phyloP scores from a whole-genome alignment of 2,329 filamentous ascomycete species.

The Cytospora piceae region DNA sequence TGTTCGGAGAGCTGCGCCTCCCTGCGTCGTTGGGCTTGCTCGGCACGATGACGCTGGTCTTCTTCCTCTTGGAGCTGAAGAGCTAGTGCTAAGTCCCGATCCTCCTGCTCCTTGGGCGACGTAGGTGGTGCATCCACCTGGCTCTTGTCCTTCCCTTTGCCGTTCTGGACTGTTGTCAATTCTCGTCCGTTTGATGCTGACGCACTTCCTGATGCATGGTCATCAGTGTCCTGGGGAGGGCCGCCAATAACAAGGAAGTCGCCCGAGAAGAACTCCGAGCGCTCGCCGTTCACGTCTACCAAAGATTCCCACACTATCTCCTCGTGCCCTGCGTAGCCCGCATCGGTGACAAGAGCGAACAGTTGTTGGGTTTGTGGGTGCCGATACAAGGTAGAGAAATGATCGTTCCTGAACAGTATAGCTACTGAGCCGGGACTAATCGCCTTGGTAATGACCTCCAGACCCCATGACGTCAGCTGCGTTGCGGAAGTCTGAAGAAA shows the following conservation, averaged over 20 bases:
- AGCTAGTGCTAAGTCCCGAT: slow-evolving; percentile 84
- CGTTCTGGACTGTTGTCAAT: slow-evolving; percentile 61
- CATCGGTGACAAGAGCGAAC: slow-evolving; percentile 87
- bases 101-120: slow-evolving; percentile 68
- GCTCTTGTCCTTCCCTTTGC: slow-evolving; percentile 34
- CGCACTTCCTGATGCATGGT: slow-evolving; percentile 17
- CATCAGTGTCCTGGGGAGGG: slow-evolving; percentile 34
- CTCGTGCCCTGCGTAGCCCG: slow-evolving; percentile 83
- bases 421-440: slow-evolving; percentile 79
- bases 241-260: slow-evolving; percentile 87
- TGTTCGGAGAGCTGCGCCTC: slow-evolving; percentile 71
- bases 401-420: slow-evolving; percentile 95
- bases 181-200: slow-evolving; percentile 36
- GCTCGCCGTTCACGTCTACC: slow-evolving; percentile 82
- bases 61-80: slow-evolving; percentile 95
- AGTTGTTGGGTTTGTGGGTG: slow-evolving; percentile 78
- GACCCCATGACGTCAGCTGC: slow-evolving; percentile 81
- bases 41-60: slow-evolving; percentile 71
- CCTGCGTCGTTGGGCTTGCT: slow-evolving; percentile 64
- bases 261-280: slow-evolving; percentile 82
- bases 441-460: slow-evolving; percentile 72
- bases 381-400: slow-evolving; percentile 92
- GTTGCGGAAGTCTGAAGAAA: slow-evolving; percentile 83
- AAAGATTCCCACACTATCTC: slow-evolving; percentile 97
- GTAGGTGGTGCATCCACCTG: slow-evolving; percentile 36